These are phyloP conservation scores for Kokia cookei DNA, from an alignment of 441 rosid genomes.

Conservation along the genomic window DNA sequence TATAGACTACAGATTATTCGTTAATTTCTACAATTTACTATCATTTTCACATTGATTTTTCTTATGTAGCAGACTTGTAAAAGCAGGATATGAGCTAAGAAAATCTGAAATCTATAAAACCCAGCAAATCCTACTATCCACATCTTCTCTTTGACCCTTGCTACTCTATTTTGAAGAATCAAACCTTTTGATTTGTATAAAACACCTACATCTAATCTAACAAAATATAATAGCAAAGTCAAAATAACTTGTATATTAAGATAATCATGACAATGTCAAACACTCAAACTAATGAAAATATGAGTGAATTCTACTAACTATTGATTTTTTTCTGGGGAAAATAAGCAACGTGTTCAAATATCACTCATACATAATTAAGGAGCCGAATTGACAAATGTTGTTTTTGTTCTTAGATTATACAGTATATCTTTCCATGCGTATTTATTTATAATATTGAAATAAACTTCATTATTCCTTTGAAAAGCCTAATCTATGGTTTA, in stretches of 20 bases:
- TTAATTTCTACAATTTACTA: background rate
- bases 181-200: no score
- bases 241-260: background rate
- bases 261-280: background rate
- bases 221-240: background rate
- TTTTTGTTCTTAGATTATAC: background rate
- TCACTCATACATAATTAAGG: background rate
- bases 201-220: background rate
- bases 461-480: background rate
- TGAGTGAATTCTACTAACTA: background rate
- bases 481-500: background rate
- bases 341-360: background rate
- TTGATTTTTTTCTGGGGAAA: background rate
- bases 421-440: background rate
- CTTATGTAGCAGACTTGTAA: constrained; percentile 4
- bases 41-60: background rate
- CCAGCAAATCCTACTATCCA: no score
- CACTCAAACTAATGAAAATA: background rate
- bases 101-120: constrained; percentile 3
- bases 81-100: constrained; percentile 19
- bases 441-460: background rate
- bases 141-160: no score
- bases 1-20: background rate
- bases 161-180: no score
- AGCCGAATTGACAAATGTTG: background rate